Evolutionary conservation across 2,329 filamentous ascomycete genomes (phyloP), one percentile per base, ranked within the genome.

Genomic region (Ophiostoma piceae): DNA sequence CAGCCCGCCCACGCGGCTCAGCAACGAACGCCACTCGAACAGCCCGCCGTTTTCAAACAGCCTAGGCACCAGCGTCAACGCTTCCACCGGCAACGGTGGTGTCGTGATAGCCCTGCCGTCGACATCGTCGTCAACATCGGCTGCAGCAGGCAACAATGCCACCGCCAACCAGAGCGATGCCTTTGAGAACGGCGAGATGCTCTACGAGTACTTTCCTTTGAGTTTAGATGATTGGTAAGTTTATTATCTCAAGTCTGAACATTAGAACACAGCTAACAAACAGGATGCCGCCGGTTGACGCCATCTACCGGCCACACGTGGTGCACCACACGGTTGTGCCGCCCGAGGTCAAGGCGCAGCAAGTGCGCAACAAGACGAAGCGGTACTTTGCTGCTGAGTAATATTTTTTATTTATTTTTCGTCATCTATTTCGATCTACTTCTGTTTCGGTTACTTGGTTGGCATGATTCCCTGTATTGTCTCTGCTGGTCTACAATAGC

Each of bases 201-300:
- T 97, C 22, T 97, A 97, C 77, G 94, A 98, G 80, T 97, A 98
- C 77, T 97, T 98, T 73, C 94, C 94, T 0, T 83, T 98, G 19
- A 93, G 90, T 67, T 81, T 97, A 71, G 93, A 97, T 77, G 94
- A 97, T 76, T 97, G 91, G 91, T 86, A 78, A 54, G 22, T 47
- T 47, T 8, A 6, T 35, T 35, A 35, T 35, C 19, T 26, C 11
- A 29, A 29, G 26, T 29, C 26, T 14, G 1, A 29, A 29, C 29
- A 60, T 7, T 32, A 12, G 66, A 16, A 35, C 14, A n/a, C 9
- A 12, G 35, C 68, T 70, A 51, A 76, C 74, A 8, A 69, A 65
- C 64, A 86, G 87, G 89, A 92, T 94, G 87, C 91, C 91, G 1
- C 92, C 92, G 0, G 92, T 96, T 2, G 92, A 96, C 78, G 92